These are phyloP conservation scores for Taiwanofungus camphoratus DNA, from an alignment of 1,284 basidiomycete genomes.

Conservation along the genomic window DNA sequence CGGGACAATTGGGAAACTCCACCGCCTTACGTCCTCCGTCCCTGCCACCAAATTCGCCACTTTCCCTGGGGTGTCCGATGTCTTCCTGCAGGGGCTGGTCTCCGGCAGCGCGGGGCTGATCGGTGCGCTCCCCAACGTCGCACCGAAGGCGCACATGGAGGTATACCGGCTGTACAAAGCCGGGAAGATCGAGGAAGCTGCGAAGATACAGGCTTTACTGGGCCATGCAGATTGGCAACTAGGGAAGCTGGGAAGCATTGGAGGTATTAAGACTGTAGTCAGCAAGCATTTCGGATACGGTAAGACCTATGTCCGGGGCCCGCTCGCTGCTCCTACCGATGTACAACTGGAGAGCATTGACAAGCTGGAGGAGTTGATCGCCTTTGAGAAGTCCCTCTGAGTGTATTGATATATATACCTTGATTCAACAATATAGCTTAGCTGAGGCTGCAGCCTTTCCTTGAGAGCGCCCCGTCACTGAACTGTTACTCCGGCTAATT, in stretches of 20 bases:
- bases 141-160: conserved; percentile 67
- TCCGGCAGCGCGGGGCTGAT: conserved; percentile 69
- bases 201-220: conserved; percentile 63
- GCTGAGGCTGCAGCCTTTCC: too few species aligned
- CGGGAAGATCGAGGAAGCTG: conserved; percentile 60
- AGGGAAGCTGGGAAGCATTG: conserved; percentile 66
- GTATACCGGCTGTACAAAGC: conserved; percentile 56
- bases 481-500: too few species aligned
- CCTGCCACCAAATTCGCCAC: conserved; percentile 51
- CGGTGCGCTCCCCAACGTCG: conserved; percentile 71
- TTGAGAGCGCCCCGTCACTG: too few species aligned
- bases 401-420: too few species aligned
- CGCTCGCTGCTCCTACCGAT: conserved; percentile 44
- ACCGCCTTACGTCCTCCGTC: conserved; percentile 60
- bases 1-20: conserved; percentile 79
- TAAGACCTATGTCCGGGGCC: conserved; percentile 47
- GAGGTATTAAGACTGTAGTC: conserved; percentile 66
- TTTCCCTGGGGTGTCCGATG: conserved; percentile 60
- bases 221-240: conserved; percentile 72
- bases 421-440: too few species aligned
- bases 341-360: conserved; percentile 33
- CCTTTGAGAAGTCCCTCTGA: conserved; percentile 52
- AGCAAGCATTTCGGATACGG: conserved; percentile 70
- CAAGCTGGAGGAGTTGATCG: conserved; percentile 54
- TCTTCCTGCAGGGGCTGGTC: conserved; percentile 63